Percentiles rank a stretch among this genome's conserved stretches.
phyloP scores from a whole-genome alignment of 129 eudicot genomes.

The Flaveria sonorensis region DNA sequence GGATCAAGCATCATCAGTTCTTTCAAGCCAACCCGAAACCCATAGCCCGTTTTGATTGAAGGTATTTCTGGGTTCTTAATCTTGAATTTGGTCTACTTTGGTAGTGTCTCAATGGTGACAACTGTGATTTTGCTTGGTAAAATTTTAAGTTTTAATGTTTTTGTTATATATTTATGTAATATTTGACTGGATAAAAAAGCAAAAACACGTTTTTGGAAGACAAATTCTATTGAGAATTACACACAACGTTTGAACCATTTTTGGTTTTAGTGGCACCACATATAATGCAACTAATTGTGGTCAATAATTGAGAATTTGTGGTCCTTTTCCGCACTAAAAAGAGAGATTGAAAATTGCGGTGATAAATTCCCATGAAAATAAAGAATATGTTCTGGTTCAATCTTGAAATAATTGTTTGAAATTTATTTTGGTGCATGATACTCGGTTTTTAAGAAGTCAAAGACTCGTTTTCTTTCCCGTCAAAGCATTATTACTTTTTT shows the following conservation, averaged over 20 bases:
- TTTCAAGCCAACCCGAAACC: constrained; percentile 56
- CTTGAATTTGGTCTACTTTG: constrained; percentile 58
- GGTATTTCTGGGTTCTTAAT: constrained; percentile 43
- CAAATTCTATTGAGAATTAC: background rate
- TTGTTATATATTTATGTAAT: background rate
- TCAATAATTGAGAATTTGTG: constrained; percentile 27
- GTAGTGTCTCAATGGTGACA: background rate
- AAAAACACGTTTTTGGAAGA: background rate
- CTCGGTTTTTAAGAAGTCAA: no score
- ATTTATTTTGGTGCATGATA: no score
- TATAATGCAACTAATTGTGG: constrained; percentile 14
- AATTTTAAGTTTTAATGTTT: background rate
- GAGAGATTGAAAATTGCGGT: background rate
- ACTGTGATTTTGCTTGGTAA: background rate
- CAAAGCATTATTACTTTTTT: no score
- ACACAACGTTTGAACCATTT: constrained; percentile 9
- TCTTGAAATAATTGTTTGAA: constrained; percentile 17
- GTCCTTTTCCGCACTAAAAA: constrained; percentile 24
- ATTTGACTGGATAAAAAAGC: background rate
- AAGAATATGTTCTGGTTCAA: constrained; percentile 24
- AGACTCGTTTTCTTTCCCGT: no score
- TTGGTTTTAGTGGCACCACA: constrained; percentile 21
- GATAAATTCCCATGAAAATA: constrained; percentile 12
- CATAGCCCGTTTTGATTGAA: constrained; percentile 31
- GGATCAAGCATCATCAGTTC: constrained; percentile 64